phyloP scores from a whole-genome alignment of 257 asterid species.

The Solanum etuberosum region DNA sequence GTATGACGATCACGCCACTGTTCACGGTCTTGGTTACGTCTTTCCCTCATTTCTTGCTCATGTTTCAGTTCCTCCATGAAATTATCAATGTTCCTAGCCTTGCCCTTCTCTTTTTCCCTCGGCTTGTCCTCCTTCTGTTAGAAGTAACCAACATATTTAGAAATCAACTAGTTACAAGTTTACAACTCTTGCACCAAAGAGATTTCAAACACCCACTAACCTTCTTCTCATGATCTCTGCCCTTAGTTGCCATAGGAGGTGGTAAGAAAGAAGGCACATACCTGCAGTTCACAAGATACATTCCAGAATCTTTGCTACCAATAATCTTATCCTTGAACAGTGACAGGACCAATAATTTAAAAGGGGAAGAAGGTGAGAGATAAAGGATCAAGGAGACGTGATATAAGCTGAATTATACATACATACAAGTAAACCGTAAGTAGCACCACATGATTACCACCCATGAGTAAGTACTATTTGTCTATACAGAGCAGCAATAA shows the following conservation, averaged over 20 bases:
- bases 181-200: neutral
- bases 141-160: constrained; percentile 4
- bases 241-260: constrained; percentile 84
- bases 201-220: constrained; percentile 18
- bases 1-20: constrained; percentile 64
- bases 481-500: neutral
- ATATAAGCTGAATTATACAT: neutral
- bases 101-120: constrained; percentile 73
- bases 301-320: constrained; percentile 35
- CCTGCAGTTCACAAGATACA: constrained; percentile 60
- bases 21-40: constrained; percentile 84
- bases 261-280: constrained; percentile 94
- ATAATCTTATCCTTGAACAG: constrained; percentile 13
- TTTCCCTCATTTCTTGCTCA: constrained; percentile 90
- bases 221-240: constrained; percentile 71
- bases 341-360: neutral
- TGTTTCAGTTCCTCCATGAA: constrained; percentile 96
- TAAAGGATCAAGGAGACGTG: neutral
- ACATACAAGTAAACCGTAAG: neutral
- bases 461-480: neutral
- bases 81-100: constrained; percentile 79
- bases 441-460: neutral
- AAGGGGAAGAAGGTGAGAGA: neutral
- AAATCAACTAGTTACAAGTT: constrained; percentile 1
- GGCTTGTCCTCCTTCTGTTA: constrained; percentile 68